phyloP scores from a whole-genome alignment of 768 basidiomycete genomes.

The Chlorophyllum brunneum region DNA sequence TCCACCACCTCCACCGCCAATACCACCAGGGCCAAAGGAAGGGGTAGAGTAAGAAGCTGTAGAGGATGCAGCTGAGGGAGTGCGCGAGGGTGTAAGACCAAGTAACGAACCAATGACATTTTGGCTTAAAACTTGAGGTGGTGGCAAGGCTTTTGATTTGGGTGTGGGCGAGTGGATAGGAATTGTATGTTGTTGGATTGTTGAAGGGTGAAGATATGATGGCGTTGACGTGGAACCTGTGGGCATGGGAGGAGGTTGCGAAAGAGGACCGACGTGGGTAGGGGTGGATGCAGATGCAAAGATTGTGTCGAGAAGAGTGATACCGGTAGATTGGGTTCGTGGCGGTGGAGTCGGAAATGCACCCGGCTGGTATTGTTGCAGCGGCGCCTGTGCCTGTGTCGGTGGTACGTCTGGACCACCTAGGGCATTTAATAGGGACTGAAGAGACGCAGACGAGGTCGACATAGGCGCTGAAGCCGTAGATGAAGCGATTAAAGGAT shows the following conservation, averaged over 20 bases:
- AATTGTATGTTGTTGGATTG: slow-evolving; percentile 24
- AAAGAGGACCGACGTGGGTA: not conserved
- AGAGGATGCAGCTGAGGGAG: slow-evolving; percentile 34
- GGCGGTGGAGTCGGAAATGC: slow-evolving; percentile 20
- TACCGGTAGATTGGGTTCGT: slow-evolving; percentile 39
- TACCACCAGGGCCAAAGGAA: too few species aligned
- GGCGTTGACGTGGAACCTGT: slow-evolving; percentile 17
- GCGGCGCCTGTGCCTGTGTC: slow-evolving; percentile 1
- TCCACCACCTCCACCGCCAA: not conserved
- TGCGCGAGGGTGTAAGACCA: slow-evolving; percentile 45
- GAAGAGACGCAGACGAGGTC: slow-evolving; percentile 41
- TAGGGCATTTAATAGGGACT: slow-evolving; percentile 43
- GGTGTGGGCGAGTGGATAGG: slow-evolving; percentile 52
- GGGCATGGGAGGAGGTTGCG: slow-evolving; percentile 8
- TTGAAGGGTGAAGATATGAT: slow-evolving; percentile 7
- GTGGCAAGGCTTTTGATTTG: slow-evolving; percentile 37
- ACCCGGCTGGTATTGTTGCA: slow-evolving; percentile 5
- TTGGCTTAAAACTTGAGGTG: slow-evolving; percentile 67
- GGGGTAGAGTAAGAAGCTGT: slow-evolving; percentile 16
- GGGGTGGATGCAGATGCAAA: slow-evolving; percentile 60
- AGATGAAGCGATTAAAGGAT: slow-evolving; percentile 20
- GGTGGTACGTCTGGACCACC: slow-evolving; percentile 19
- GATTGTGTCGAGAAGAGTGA: slow-evolving; percentile 60
- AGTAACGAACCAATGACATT: slow-evolving; percentile 66
- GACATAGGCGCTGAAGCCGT: slow-evolving; percentile 23